Evolutionary conservation across 768 basidiomycete genomes (phyloP).

Genomic region (Sporobolomyces pararoseus): DNA sequence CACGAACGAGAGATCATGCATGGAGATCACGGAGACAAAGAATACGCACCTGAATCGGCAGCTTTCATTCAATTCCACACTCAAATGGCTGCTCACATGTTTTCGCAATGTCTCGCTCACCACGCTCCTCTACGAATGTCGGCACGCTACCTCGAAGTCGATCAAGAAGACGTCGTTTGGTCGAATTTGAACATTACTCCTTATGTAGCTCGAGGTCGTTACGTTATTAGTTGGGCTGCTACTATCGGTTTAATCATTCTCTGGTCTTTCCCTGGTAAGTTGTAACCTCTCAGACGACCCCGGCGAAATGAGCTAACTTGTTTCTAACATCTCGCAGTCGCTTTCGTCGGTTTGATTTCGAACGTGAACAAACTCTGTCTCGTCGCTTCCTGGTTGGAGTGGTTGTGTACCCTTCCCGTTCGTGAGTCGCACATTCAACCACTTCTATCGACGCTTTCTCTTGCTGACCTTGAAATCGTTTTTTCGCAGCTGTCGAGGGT

Average conservation of each 20-base stretch:
- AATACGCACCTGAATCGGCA: conserved; percentile 39
- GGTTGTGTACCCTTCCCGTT: conserved; percentile 70
- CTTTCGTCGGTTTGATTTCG: conserved; percentile 79
- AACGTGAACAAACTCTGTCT: conserved; percentile 70
- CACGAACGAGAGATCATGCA: conserved; percentile 50
- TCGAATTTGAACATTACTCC: conserved; percentile 78
- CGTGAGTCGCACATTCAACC: conserved; percentile 6
- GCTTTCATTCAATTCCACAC: conserved; percentile 78
- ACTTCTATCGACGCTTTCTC: neutral
- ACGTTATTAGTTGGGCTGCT: conserved; percentile 64
- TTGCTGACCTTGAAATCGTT: neutral
- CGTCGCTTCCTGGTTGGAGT: conserved; percentile 67
- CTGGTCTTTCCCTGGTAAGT: conserved; percentile 77
- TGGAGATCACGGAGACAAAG: conserved; percentile 56
- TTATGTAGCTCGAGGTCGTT: conserved; percentile 71
- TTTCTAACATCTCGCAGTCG: conserved; percentile 53
- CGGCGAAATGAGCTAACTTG: too few relatives aligned
- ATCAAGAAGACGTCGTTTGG: conserved; percentile 89
- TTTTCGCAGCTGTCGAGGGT: conserved; percentile 59
- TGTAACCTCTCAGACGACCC: neutral
- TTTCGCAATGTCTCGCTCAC: conserved; percentile 55
- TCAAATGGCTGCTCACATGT: conserved; percentile 90
- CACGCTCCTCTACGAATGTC: conserved; percentile 58
- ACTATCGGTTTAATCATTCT: conserved; percentile 77
- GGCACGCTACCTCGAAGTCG: conserved; percentile 70